These are phyloP conservation scores for Knufia fluminis DNA, from an alignment of 2,329 filamentous ascomycete species.

Conservation along the genomic window DNA sequence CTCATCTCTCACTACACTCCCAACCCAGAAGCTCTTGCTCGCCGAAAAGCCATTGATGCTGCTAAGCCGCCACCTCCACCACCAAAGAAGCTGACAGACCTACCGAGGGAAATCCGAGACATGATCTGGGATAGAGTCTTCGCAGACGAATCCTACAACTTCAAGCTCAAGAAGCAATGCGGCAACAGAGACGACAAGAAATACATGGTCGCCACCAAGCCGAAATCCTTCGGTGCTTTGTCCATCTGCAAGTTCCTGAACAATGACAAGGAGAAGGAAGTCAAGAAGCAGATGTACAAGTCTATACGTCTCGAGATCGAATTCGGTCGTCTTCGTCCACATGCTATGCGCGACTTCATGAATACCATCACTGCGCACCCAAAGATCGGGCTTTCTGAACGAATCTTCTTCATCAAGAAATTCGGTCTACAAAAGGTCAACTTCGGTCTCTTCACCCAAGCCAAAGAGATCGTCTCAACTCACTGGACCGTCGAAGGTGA, in stretches of 20 bases:
- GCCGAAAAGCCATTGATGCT: neutral
- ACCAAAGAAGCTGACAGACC: neutral
- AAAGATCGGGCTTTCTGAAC: neutral
- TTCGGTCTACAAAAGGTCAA: neutral
- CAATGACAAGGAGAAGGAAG: neutral
- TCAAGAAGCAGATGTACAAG: neutral
- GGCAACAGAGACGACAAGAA: neutral
- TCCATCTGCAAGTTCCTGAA: neutral
- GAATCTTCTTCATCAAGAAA: conserved; percentile 4
- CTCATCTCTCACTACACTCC: neutral
- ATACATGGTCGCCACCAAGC: neutral
- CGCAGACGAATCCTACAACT: neutral
- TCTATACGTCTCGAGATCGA: neutral
- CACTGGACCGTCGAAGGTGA: neutral
- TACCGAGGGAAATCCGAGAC: neutral
- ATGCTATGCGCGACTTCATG: neutral
- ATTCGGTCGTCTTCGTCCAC: neutral
- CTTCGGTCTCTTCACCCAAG: neutral
- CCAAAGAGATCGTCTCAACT: neutral
- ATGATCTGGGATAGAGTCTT: neutral
- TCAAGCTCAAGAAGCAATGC: neutral
- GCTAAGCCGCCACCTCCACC: neutral
- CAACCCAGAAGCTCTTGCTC: neutral
- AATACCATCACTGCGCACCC: neutral
- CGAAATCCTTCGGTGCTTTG: neutral